Base-by-base conservation (phyloP, 1,284 basidiomycete species). In the Ceratorhiza oryzae-sativae region DNA sequence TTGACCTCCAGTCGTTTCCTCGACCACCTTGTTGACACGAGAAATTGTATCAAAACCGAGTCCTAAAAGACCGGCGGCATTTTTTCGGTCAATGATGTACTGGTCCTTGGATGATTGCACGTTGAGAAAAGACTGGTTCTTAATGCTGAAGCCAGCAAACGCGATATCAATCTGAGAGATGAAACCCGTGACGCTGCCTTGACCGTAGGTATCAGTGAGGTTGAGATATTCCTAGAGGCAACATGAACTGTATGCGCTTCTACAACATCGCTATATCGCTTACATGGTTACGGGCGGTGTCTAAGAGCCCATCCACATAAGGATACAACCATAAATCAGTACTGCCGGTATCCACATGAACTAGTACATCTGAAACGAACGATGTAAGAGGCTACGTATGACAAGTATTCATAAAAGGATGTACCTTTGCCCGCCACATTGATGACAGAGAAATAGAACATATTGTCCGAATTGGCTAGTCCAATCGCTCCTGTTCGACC, bases 241-340 rank as follows among this genome's bases (percentile, higher is more conserved):
- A 13, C 8, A 18, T 55, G 12, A 32, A 20, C 6, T 55, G 18
- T 55, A 32, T 55, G 51, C 30, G 51, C 27, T 25, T 12, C 13
- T 39, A 6, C 13, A 13, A 20, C 23, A 13, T 3, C 2, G 1
- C 39, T 2, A 60, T 20, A 45, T 32, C 9, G 30, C 58, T 23
- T n/a, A 60, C 58, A 45, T 60, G 36, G 39, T 42, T 45, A 18
- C 61, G 61, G 13, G 61, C 61, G 15, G 27, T 63, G 32, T 63
- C 61, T n/a, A 63, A 27, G 4, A 63, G 32, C 23, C 61, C 61
- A 9, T 45, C 23, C 10, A n/a, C 15, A 30, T 63, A 63, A 15
- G 46, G 36, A 25, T 67, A 67, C 48, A 67, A 67, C 49, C 63
- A 67, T 23, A 67, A 55, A n/a, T 55, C 63, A n/a, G 63, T 67